Conservation (phyloP, 768 basidiomycete genomes). For the Mycena epipterygia region DNA sequence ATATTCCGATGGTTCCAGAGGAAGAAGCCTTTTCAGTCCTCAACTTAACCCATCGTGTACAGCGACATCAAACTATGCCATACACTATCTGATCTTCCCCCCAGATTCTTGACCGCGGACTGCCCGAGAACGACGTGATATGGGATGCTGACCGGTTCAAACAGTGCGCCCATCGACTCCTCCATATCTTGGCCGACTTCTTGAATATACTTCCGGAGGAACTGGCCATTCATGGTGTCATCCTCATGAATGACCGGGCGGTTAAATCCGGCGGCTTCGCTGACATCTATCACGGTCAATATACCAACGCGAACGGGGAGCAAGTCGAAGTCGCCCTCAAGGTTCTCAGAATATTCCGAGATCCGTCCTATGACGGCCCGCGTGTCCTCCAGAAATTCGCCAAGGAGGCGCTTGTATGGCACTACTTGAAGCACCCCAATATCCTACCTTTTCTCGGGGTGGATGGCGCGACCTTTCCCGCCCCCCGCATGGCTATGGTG, state of each 20-base stretch:
- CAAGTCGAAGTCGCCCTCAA: conserved; percentile 13
- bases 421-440: conserved; percentile 1
- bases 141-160: background rate
- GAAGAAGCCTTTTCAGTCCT: background rate
- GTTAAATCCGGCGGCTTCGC: conserved; percentile 15
- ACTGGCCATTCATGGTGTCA: background rate
- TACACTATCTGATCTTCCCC: background rate
- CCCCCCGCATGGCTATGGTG: conserved; percentile 3
- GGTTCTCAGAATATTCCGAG: background rate
- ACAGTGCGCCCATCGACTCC: background rate
- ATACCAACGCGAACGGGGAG: background rate
- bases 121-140: background rate
- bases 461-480: conserved; percentile 3
- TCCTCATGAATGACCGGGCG: background rate
- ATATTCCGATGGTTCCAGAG: background rate
- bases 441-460: conserved; percentile 1
- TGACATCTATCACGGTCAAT: conserved; percentile 12
- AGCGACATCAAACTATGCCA: background rate
- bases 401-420: conserved; percentile 12
- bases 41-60: background rate
- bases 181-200: background rate
- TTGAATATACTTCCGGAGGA: conserved; percentile 4
- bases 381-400: conserved; percentile 3
- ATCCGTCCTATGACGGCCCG: background rate
- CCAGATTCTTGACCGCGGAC: background rate